Base-by-base conservation (phyloP, 768 basidiomycete species). In the Solioccasus polychromus region DNA sequence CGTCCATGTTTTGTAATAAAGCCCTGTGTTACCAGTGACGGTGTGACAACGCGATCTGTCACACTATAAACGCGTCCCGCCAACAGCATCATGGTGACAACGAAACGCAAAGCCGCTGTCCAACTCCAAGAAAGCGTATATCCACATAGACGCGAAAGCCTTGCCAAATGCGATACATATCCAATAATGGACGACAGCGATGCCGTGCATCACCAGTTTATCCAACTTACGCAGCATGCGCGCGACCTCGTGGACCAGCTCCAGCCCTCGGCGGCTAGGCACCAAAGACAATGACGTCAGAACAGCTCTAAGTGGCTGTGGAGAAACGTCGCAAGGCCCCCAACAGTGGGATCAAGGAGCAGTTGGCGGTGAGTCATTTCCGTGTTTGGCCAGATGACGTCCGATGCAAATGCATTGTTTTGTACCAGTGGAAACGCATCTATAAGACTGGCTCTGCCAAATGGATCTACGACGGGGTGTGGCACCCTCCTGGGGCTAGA, bases 381-480 rank as follows among this genome's bases (percentile, higher is more conserved):
- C 8, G 12, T 31, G 9, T 47, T 34, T 24, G 14, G 18, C 4
- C 4, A 23, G 3, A 39, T 35, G 38, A 19, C 7, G n/a, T 44
- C 26, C 48, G 22, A 43, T 17, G n/a, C 22, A 7, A 36, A 43
- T 17, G n/a, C 22, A 7, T 36, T 19, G 3, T 25, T 25, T n/a
- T 12, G 9, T 38, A 24, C 5, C 47, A 77, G 78, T 79, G 77
- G 78, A 75, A 71, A 52, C 68, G 73, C 2, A 69, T 72, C 2
- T 78, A 76, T 58, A 77, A 75, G 57, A 65, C 59, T 0, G 71
- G 74, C 14, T 47, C 59, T 6, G 71, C 79, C 18, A 76, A 70
- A 48, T 80, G 71, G 70, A 44, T 55, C n/a, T 79, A 79, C 49
- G 76, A 78, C 44, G 78, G 77, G 17, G 67, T 80, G 17, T 79